These are phyloP conservation scores for Tilletia horrida DNA, from an alignment of 1,284 basidiomycete species.

Conservation along the genomic window DNA sequence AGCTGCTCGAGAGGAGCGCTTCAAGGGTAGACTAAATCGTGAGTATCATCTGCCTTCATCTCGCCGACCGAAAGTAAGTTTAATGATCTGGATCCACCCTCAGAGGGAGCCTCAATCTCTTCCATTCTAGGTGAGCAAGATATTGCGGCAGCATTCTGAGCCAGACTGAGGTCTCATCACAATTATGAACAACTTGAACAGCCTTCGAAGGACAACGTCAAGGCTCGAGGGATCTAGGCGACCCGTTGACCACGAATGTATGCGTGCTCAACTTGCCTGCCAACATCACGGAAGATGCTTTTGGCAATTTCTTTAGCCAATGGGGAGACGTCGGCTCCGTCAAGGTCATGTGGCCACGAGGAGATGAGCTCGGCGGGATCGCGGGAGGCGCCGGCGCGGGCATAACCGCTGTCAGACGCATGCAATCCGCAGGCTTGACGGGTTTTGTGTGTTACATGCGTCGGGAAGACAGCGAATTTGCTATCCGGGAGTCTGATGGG, in stretches of 20 bases:
- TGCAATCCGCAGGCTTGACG: slow-evolving; percentile 70
- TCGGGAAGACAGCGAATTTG: slow-evolving; percentile 79
- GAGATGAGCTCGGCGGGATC: slow-evolving; percentile 27
- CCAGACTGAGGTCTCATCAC: no score
- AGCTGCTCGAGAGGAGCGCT: slow-evolving; percentile 77
- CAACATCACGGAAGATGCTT: slow-evolving; percentile 73
- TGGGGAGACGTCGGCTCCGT: slow-evolving; percentile 61
- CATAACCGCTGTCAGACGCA: slow-evolving; percentile 68
- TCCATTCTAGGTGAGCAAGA: slow-evolving; percentile 60
- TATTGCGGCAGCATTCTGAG: no score
- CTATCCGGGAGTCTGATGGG: slow-evolving; percentile 80
- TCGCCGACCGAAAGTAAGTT: no score
- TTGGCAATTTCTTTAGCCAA: slow-evolving; percentile 79
- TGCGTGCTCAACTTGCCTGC: slow-evolving; percentile 80
- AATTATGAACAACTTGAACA: no score
- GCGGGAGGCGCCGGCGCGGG: slow-evolving; percentile 62
- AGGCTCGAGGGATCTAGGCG: slow-evolving; percentile 80
- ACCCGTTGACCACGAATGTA: slow-evolving; percentile 83
- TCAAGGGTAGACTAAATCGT: slow-evolving; percentile 67
- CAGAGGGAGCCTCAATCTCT: slow-evolving; percentile 68
- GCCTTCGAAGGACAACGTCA: slow-evolving; percentile 76
- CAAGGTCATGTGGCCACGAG: slow-evolving; percentile 49
- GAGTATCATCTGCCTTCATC: slow-evolving; percentile 13
- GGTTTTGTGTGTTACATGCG: slow-evolving; percentile 97
- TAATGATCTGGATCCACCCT: slow-evolving; percentile 4